These are phyloP conservation scores for Serendipita sp. DNA, from an alignment of 768 basidiomycete species.

Conservation along the genomic window DNA sequence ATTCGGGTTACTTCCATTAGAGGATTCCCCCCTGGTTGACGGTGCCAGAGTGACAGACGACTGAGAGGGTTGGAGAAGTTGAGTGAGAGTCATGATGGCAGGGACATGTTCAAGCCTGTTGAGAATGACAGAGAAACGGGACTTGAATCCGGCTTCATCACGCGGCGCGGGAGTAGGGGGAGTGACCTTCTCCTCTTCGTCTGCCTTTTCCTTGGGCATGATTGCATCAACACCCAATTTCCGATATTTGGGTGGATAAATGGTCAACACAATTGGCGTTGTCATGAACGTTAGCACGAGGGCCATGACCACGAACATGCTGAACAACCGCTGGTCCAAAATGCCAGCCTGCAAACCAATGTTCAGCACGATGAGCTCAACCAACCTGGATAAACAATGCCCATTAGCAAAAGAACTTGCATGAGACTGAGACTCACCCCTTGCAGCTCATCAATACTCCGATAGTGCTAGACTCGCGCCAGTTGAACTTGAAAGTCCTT, in stretches of 20 bases:
- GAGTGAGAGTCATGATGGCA: constrained; percentile 75
- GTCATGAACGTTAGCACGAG: constrained; percentile 74
- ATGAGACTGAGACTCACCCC: constrained; percentile 34
- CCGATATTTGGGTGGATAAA: constrained; percentile 53
- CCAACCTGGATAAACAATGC: constrained; percentile 23
- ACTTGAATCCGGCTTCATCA: constrained; percentile 28
- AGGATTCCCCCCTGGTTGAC: background rate
- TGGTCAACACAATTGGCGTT: constrained; percentile 47
- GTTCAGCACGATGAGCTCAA: constrained; percentile 92
- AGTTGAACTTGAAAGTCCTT: constrained; percentile 46
- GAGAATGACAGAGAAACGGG: constrained; percentile 67
- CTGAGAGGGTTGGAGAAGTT: constrained; percentile 44
- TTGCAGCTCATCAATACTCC: constrained; percentile 94
- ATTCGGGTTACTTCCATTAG: background rate
- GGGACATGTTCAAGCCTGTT: constrained; percentile 83
- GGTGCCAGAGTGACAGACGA: background rate
- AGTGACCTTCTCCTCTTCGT: constrained; percentile 10
- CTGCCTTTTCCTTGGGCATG: constrained; percentile 4
- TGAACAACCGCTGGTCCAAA: constrained; percentile 31
- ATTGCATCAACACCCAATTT: constrained; percentile 24
- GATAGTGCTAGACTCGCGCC: constrained; percentile 68
- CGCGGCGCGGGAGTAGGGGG: background rate
- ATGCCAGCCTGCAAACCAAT: constrained; percentile 75
- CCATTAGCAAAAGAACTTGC: background rate
- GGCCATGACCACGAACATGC: constrained; percentile 82